Conservation (phyloP, 306 rosid species). For the Vachellia collinsii region DNA sequence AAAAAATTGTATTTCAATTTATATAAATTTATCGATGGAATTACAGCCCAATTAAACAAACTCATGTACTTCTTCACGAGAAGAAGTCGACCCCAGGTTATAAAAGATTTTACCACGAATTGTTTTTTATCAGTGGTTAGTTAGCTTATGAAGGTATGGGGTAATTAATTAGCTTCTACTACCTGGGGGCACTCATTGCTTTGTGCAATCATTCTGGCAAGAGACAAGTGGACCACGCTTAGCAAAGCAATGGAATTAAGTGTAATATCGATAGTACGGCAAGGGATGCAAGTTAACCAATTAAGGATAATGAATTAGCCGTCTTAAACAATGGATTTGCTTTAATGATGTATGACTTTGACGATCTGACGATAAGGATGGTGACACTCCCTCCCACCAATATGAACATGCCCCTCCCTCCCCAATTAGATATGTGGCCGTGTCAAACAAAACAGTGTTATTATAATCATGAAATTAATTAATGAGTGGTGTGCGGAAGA, state of each 20-base stretch:
- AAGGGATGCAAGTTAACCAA: neutral
- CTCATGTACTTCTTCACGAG: neutral
- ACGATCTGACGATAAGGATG: constrained; percentile 10
- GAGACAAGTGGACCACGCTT: constrained; percentile 32
- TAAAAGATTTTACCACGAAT: neutral
- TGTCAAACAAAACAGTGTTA: neutral
- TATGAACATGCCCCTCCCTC: neutral
- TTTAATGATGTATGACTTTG: neutral
- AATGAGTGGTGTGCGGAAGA: no score
- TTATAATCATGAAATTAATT: neutral
- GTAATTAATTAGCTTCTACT: neutral
- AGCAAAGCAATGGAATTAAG: neutral
- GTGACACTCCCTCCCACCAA: neutral
- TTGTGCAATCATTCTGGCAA: neutral
- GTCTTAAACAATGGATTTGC: constrained; percentile 18
- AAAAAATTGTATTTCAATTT: no score
- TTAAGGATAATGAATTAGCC: constrained; percentile 1
- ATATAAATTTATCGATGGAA: no score
- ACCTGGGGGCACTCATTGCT: neutral
- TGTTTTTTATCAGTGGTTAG: no score
- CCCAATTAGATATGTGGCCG: neutral
- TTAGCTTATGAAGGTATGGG: no score
- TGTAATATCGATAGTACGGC: constrained; percentile 7
- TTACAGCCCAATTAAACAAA: no score
- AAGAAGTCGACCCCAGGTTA: neutral